Base-by-base conservation (phyloP, 805 yeast genomes). In the Teunomyces panamensis region DNA sequence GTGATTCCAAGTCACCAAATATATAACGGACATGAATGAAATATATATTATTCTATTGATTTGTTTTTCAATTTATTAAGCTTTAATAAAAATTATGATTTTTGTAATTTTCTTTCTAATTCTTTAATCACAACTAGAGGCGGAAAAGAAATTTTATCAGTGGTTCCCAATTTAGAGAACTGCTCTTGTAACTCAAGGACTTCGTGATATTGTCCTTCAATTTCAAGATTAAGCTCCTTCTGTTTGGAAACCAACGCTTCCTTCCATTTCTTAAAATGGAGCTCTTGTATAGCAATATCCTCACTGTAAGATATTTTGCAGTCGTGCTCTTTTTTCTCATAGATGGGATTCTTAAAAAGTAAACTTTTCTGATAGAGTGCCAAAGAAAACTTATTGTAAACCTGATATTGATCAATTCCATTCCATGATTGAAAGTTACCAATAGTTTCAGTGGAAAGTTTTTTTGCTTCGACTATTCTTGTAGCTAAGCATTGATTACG, bases 251-350 rank as follows among this genome's bases (percentile, higher is more conserved):
- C 70, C 42, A 86, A 66, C 0, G 78, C 78, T 47, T 63, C 65
- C 57, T 82, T 82, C 88, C 89, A 83, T 29, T 77, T 81, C 57
- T 77, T 78, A 53, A 84, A 84, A 51, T 78, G 75, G 42, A 60
- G 65, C 51, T 84, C 88, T 58, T 85, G 85, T 3, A 57, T 47
- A 10, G 64, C 59, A 36, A 80, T 75, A 20, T 72, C 59, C 14
- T 68, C 75, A 17, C 73, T 67, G 45, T 75, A 77, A 47, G 66
- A 69, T 48, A 63, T 68, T 56, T 75, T 78, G 52, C 77, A 61
- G 35, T 65, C 60, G 44, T 66, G 59, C 56, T 78, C 80, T 46
- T 68, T 66, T 32, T 74, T 75, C 28, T 77, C 57, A 50, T 67
- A 79, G 9, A 73, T 66, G 3, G 84, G 81, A 51, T 73, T 71